Percentiles rank a stretch among this genome's conserved stretches.
Evolutionary conservation across 148 eudicot species (phyloP).

Genomic region (Gaultheria prostrata): DNA sequence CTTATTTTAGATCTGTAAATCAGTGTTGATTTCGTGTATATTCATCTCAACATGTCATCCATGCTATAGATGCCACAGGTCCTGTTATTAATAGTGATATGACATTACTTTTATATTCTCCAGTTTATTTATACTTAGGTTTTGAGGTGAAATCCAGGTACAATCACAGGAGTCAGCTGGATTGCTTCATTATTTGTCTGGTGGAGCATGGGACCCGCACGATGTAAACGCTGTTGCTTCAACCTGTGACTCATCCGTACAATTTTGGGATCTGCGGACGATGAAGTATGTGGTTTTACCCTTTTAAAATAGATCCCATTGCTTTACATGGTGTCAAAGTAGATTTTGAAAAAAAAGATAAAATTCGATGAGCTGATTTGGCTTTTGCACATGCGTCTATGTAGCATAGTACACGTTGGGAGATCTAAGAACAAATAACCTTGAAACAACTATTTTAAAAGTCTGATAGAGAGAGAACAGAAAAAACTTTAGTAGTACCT

Average conservation of each 20-base stretch:
- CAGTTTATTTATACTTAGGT: slow-evolving; percentile 50
- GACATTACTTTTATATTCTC: slow-evolving; percentile 15
- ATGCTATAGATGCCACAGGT: not conserved
- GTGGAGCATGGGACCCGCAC: slow-evolving; percentile 99
- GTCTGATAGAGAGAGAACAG: not conserved
- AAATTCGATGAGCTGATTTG: not conserved
- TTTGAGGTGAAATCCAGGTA: slow-evolving; percentile 61
- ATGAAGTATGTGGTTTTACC: slow-evolving; percentile 68
- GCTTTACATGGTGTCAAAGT: slow-evolving; percentile 8
- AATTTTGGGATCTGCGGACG: slow-evolving; percentile 86
- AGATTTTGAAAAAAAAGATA: not conserved
- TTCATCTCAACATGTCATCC: not conserved
- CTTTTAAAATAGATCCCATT: not conserved
- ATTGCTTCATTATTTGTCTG: slow-evolving; percentile 76
- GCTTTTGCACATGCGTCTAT: not conserved
- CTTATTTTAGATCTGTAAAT: not conserved
- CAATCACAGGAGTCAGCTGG: slow-evolving; percentile 95
- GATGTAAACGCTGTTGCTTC: slow-evolving; percentile 71
- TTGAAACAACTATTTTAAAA: not conserved
- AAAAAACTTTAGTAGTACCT: not conserved
- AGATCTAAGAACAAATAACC: not conserved
- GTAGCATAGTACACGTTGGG: not conserved
- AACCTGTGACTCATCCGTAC: slow-evolving; percentile 82
- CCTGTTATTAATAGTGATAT: slow-evolving; percentile 7
- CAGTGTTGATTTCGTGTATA: not conserved